A percentile compares a stretch with the other conserved stretches of the same genome.
These are phyloP conservation scores for Kazachstania sp. DNA, from an alignment of 1,139 yeast species.

Conservation along the genomic window DNA sequence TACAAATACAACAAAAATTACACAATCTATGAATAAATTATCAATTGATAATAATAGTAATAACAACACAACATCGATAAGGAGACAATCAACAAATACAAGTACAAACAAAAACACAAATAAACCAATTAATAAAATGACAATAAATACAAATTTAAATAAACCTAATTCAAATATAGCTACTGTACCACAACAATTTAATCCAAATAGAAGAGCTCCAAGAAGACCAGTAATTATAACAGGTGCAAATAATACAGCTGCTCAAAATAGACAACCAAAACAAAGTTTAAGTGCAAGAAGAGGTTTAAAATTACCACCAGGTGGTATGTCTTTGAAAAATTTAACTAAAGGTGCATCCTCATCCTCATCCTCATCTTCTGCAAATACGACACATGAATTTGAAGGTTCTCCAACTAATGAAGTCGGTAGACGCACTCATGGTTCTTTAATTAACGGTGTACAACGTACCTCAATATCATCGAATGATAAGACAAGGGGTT, in stretches of 20 bases:
- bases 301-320: constrained; percentile 30
- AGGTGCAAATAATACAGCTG: constrained; percentile 2
- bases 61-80: not conserved
- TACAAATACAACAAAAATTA: not conserved
- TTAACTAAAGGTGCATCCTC: constrained; percentile 13
- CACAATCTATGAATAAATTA: not conserved
- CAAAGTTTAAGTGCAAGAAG: constrained; percentile 32
- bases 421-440: constrained; percentile 25
- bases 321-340: constrained; percentile 28
- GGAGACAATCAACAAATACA: not conserved
- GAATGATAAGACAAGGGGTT: constrained; percentile 20
- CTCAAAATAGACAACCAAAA: constrained; percentile 9
- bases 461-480: constrained; percentile 30
- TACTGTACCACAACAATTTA: constrained; percentile 7
- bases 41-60: not conserved
- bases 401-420: constrained; percentile 26
- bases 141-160: not conserved
- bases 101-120: too few species aligned
- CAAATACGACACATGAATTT: constrained; percentile 19
- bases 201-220: constrained; percentile 13
- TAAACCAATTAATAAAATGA: constrained; percentile 1
- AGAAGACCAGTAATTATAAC: constrained; percentile 7
- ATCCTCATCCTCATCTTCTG: not conserved
- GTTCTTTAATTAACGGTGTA: constrained; percentile 27
- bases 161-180: not conserved